Conservation (phyloP, 805 yeast species). For the Saturnispora serradocipensis region DNA sequence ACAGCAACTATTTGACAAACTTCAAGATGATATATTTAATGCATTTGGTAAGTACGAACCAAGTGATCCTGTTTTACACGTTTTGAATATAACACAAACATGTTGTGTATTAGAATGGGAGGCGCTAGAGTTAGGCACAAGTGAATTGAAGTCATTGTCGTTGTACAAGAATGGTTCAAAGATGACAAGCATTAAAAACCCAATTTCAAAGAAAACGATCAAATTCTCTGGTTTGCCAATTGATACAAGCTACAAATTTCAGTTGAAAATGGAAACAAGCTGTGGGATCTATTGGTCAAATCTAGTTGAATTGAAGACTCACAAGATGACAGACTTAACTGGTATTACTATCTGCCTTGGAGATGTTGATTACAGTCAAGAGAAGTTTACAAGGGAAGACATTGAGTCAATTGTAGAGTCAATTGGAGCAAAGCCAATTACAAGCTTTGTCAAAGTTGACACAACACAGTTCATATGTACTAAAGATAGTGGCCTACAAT, state of each 20-base stretch:
- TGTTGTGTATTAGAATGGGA: constrained; percentile 96
- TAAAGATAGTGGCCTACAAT: constrained; percentile 52
- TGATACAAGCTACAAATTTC: constrained; percentile 73
- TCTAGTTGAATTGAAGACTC: constrained; percentile 63
- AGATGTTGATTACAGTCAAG: constrained; percentile 47
- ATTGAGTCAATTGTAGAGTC: constrained; percentile 50
- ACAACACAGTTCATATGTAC: constrained; percentile 92
- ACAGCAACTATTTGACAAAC: constrained; percentile 42
- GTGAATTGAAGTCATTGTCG: constrained; percentile 65
- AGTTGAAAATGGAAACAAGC: constrained; percentile 72
- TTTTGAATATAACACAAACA: constrained; percentile 83
- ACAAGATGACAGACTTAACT: constrained; percentile 89
- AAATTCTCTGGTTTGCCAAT: constrained; percentile 88
- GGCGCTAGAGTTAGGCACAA: constrained; percentile 70
- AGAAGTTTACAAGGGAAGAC: constrained; percentile 43
- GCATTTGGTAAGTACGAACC: constrained; percentile 73
- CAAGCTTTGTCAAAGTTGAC: constrained; percentile 66
- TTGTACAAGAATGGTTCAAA: constrained; percentile 67
- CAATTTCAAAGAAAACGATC: constrained; percentile 66
- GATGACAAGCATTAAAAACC: constrained; percentile 77
- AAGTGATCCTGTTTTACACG: constrained; percentile 53
- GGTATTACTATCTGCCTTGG: constrained; percentile 93
- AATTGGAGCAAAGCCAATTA: constrained; percentile 82
- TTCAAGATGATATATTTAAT: constrained; percentile 66
- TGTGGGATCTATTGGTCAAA: constrained; percentile 81